Evolutionary conservation across 148 eudicot species (phyloP), one percentile per base, ranked within the genome.

Genomic region (Arctostaphylos glauca): DNA sequence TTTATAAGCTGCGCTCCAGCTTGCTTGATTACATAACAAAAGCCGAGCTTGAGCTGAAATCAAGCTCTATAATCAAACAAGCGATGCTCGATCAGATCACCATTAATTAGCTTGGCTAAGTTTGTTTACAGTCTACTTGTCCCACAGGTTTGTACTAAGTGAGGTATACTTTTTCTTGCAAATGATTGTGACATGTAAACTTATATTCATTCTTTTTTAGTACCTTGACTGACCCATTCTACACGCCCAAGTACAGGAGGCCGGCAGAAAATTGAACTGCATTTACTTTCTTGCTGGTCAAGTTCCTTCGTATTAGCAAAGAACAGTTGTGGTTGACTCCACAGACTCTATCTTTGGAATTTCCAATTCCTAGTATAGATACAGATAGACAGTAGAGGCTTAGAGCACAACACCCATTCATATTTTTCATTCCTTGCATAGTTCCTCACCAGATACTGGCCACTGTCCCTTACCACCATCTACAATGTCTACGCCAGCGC

Each of bases 401-500:
- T 67, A 31, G 0, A 31, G 25, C 19, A 74, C 0, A 18, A 23
- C 6, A 14, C 19, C 43, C 80, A 75, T 8, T 41, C 13, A 44
- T 15, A 9, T 55, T 64, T 23, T 64, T 31, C 70, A 23, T 10
- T 52, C 54, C 54, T n/a, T n/a, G 53, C 21, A 38, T 14, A 70
- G 5, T 6, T 70, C 13, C 23, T 15, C 52, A 19, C 54, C 48
- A 0, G 23, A 18, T 4, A 21, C 3, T 3, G 7, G 55, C 82
- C 46, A 16, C 75, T 1, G 6, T 13, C 12, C 15, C 41, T 49
- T 70, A 50, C 81, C 43, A 41, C 66, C 77, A 68, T 44, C 21
- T n/a, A 76, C 75, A 9, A 83, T 83, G 85, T 14, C 82, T 56
- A 70, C 82, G 8, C 85, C 85, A 15, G 19, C 7, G 50, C 71